Evolutionary conservation across 768 basidiomycete genomes (phyloP).

Genomic region (Boletellus sp.): DNA sequence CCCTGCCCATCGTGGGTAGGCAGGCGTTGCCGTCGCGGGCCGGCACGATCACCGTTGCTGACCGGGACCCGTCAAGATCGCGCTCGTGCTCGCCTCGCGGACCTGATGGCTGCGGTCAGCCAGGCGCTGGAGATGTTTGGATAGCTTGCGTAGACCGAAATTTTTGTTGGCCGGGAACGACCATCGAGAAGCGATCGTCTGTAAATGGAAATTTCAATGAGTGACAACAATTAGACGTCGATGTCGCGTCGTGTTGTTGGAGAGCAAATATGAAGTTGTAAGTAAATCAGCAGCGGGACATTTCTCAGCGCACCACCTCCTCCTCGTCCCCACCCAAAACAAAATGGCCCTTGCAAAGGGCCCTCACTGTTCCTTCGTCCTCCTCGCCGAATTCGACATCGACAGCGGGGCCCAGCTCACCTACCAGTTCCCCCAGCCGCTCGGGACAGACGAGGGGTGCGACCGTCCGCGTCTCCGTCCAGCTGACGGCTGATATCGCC

Average conservation of each 20-base stretch:
- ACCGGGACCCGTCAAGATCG: slow-evolving; percentile 20
- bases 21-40: slow-evolving; percentile 1
- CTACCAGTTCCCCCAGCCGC: slow-evolving; percentile 93
- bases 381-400: slow-evolving; percentile 99
- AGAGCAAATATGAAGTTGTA: slow-evolving; percentile 8
- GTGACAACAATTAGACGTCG: slow-evolving; percentile 9
- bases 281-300: not conserved
- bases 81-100: slow-evolving; percentile 19
- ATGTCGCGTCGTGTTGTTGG: slow-evolving; percentile 12
- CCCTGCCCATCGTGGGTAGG: slow-evolving; percentile 23
- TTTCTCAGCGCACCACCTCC: slow-evolving; percentile 9
- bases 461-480: no score
- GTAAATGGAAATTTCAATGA: slow-evolving; percentile 28
- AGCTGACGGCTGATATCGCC: slow-evolving; percentile 2
- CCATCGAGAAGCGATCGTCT: not conserved
- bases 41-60: slow-evolving; percentile 8
- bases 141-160: not conserved
- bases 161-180: no score
- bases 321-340: not conserved
- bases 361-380: slow-evolving; percentile 85
- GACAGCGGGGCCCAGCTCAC: slow-evolving; percentile 89
- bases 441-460: slow-evolving; percentile 95
- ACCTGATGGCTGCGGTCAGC: slow-evolving; percentile 26
- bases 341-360: slow-evolving; percentile 42
- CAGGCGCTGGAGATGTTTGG: slow-evolving; percentile 25